Conservation (phyloP, 305 asterid genomes). For the Rubia tinctorum region DNA sequence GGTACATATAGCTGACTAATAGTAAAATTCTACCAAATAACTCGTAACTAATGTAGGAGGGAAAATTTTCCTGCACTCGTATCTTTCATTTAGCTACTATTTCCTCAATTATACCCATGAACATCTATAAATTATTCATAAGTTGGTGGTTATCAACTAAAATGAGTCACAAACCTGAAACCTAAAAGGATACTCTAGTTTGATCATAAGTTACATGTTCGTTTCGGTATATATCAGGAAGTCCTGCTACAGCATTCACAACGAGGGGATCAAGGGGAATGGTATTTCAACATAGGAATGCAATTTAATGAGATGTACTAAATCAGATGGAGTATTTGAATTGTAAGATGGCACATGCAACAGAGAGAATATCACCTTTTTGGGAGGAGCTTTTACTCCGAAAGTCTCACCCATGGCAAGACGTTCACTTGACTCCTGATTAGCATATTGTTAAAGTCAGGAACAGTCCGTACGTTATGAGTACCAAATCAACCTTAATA, state of each 20-base stretch:
- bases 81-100: background rate
- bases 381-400: slow-evolving; percentile 78
- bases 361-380: slow-evolving; percentile 51
- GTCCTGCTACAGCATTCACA: background rate
- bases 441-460: slow-evolving; percentile 19
- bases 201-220: background rate
- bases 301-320: background rate
- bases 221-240: background rate
- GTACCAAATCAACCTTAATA: slow-evolving; percentile 12
- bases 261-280: background rate
- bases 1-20: background rate
- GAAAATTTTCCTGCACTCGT: background rate
- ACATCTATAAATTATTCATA: background rate
- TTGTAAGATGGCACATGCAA: background rate
- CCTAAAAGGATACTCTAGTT: background rate
- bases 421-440: slow-evolving; percentile 86
- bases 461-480: slow-evolving; percentile 13
- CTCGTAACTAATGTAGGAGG: background rate
- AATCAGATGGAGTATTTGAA: background rate
- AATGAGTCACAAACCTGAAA: background rate
- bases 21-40: background rate
- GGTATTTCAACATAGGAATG: background rate
- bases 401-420: slow-evolving; percentile 98
- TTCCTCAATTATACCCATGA: background rate
- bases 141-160: background rate